Evolutionary conservation across 1,284 basidiomycete species (phyloP), one percentile per base, ranked within the genome.

Genomic region (Tilletia setariae): DNA sequence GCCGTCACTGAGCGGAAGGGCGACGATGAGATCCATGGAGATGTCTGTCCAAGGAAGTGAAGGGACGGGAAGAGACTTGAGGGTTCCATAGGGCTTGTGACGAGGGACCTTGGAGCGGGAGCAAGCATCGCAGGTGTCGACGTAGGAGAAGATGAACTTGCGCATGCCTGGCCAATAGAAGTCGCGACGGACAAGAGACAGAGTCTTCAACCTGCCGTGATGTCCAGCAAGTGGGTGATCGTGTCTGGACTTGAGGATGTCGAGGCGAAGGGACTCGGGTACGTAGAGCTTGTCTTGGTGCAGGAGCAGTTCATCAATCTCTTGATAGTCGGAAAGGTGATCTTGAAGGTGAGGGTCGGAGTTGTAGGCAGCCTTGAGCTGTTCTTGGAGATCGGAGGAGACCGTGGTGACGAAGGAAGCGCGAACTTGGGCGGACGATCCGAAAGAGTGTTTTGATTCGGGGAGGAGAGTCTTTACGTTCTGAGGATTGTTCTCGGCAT

Each of bases 181-280:
- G n/a, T n/a, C n/a, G n/a, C n/a, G n/a, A n/a, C n/a, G n/a, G n/a
- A n/a, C n/a, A n/a, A n/a, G 30, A 6, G 47, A 42, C n/a, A 65
- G 42, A 9, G 59, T 56, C 25, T 66, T 51, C 28, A 21, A 19
- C 7, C 65, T 47, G 16, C 65, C 65, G 30, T 40, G 65, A 59
- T 66, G 65, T 8, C 65, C 65, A 19, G 65, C 47, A 23, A 59
- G 46, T 13, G 32, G 47, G 21, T 49, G 43, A 51, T 66, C 65
- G 59, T 66, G 65, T n/a, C 35, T 13, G n/a, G 43, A 28, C 47
- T 28, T 30, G 23, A 66, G 44, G 51, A 66, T 23, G 19, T 43
- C 25, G 44, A 32, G 11, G 11, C 65, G 59, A 9, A 66, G 28
- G 9, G 42, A 8, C 16, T 66, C 65, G 65, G 65, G 51, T 3